A percentile compares a stretch with the other conserved stretches of the same genome.
These are phyloP conservation scores for Coemansia sp. DNA, from an alignment of 192 early-diverging fungal species.

Conservation along the genomic window DNA sequence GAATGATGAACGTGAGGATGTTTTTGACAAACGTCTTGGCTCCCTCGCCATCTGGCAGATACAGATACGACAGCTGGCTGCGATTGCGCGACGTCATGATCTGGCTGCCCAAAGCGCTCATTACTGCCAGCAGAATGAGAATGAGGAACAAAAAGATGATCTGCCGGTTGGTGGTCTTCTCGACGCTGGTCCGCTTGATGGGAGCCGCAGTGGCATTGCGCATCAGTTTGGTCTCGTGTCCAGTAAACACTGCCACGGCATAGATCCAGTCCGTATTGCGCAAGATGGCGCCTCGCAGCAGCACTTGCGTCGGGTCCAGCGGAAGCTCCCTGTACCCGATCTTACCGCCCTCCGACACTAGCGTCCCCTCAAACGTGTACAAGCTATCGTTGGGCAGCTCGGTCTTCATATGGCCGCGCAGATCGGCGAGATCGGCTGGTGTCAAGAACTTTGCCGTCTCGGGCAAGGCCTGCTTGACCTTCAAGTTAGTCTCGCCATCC, in stretches of 20 bases:
- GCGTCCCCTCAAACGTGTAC: constrained; percentile 84
- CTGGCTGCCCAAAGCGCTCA: constrained; percentile 56
- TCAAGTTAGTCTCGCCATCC: constrained; percentile 98
- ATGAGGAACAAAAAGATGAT: constrained; percentile 79
- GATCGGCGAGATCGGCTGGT: constrained; percentile 61
- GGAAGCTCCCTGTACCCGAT: constrained; percentile 78
- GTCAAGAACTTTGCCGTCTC: constrained; percentile 66
- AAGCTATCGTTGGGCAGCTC: constrained; percentile 87
- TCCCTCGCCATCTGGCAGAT: constrained; percentile 59
- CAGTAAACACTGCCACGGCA: constrained; percentile 87
- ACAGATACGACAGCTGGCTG: constrained; percentile 60
- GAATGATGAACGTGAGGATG: constrained; percentile 83
- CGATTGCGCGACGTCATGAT: constrained; percentile 32
- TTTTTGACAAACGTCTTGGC: constrained; percentile 78
- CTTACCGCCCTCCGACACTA: constrained; percentile 42
- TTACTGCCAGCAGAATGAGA: constrained; percentile 70
- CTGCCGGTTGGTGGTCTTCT: constrained; percentile 90
- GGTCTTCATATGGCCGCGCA: constrained; percentile 81
- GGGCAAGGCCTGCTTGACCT: constrained; percentile 74
- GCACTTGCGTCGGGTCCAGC: constrained; percentile 89
- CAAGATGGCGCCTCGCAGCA: constrained; percentile 90
- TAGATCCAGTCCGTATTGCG: constrained; percentile 91
- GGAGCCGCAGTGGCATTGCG: constrained; percentile 92
- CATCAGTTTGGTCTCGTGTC: constrained; percentile 96
- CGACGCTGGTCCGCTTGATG: constrained; percentile 88